Conservation (phyloP, 257 asterid species). For the Penstemon davidsonii region DNA sequence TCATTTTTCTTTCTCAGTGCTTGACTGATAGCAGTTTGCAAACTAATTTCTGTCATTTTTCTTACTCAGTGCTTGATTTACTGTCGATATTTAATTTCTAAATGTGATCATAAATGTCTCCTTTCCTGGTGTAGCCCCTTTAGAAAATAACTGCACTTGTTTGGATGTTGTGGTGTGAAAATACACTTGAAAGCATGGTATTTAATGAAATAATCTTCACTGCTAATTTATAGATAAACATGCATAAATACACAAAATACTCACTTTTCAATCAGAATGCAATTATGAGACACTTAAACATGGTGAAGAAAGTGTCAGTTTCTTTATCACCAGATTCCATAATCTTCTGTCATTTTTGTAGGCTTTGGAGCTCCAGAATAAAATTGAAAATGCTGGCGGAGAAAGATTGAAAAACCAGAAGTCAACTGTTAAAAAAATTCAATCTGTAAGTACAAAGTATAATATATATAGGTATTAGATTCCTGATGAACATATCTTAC, state of each 20-base stretch:
- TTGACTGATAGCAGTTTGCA: not conserved
- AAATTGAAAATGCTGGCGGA: constrained; percentile 97
- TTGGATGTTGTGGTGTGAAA: too few species aligned
- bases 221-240: too few species aligned
- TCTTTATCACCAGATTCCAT: constrained; percentile 2
- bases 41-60: not conserved
- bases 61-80: not conserved
- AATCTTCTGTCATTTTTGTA: constrained; percentile 27
- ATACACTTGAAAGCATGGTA: too few species aligned
- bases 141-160: not conserved
- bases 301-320: not conserved
- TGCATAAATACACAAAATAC: too few species aligned
- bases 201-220: too few species aligned
- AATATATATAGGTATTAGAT: not conserved
- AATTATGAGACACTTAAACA: not conserved
- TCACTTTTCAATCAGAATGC: too few species aligned
- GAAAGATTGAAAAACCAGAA: constrained; percentile 73
- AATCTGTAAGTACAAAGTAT: constrained; percentile 63
- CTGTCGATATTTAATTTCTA: not conserved
- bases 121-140: not conserved
- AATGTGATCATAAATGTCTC: not conserved
- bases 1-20: not conserved
- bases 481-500: constrained; percentile 9
- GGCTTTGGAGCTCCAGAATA: constrained; percentile 84
- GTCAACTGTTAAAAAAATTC: constrained; percentile 64